These are phyloP conservation scores for Dicorynia guianensis DNA, from an alignment of 306 rosid species.

Conservation along the genomic window DNA sequence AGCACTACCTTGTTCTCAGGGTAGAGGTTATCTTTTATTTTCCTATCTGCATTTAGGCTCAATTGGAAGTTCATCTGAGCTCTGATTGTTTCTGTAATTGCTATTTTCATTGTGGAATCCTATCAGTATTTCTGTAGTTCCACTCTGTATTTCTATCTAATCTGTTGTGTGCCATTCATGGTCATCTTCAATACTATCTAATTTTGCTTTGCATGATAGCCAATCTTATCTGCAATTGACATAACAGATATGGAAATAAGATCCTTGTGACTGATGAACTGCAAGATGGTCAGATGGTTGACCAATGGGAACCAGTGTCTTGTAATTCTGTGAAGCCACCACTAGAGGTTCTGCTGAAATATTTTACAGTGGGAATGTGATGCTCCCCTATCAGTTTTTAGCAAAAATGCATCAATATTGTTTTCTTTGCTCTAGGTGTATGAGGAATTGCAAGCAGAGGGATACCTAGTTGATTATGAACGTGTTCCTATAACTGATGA, in stretches of 20 bases:
- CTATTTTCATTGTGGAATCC: too few species aligned
- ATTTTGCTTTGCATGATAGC: conserved; percentile 34
- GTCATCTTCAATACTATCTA: conserved; percentile 5
- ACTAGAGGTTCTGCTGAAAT: conserved; percentile 65
- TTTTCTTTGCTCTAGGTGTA: conserved; percentile 71
- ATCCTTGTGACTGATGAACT: conserved; percentile 96
- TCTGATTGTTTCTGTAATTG: too few species aligned
- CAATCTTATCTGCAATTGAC: conserved; percentile 47
- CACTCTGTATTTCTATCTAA: conserved; percentile 17
- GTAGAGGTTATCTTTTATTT: too few species aligned
- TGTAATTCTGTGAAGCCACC: conserved; percentile 80
- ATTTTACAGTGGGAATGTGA: conserved; percentile 33
- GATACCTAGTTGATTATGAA: conserved; percentile 90
- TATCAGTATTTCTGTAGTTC: conserved; percentile 32
- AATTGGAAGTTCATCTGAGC: too few species aligned
- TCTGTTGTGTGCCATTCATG: conserved; percentile 9
- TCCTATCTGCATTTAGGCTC: too few species aligned
- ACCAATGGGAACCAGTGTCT: conserved; percentile 92
- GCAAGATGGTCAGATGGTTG: conserved; percentile 98
- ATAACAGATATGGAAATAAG: conserved; percentile 81
- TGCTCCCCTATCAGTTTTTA: conserved; percentile 30
- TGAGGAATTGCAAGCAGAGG: conserved; percentile 72
- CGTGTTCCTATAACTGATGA: conserved; percentile 97
- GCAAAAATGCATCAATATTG: conserved; percentile 34
- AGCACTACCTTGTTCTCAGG: too few species aligned